phyloP scores from a whole-genome alignment of 306 rosid genomes.

The Prunus mume region DNA sequence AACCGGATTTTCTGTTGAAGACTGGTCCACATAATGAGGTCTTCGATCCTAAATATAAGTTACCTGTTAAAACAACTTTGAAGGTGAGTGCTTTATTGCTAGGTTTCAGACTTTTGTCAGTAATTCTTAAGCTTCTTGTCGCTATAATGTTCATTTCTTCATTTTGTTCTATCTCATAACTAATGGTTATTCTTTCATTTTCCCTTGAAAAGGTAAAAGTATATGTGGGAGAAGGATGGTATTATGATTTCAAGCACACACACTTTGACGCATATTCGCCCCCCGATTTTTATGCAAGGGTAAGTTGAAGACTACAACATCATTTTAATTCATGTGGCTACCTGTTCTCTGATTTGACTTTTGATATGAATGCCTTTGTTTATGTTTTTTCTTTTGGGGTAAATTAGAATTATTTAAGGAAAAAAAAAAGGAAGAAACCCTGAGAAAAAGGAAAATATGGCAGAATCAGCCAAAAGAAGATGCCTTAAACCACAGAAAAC shows the following conservation, averaged over 20 bases:
- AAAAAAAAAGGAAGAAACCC: background rate
- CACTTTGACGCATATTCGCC: constrained; percentile 94
- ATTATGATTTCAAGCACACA: constrained; percentile 67
- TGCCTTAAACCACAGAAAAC: too few relatives aligned
- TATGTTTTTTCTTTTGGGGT: background rate
- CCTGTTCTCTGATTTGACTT: background rate
- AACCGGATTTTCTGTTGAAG: constrained; percentile 72
- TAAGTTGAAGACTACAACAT: constrained; percentile 36
- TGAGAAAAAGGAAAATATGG: too few relatives aligned
- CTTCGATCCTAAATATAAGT: constrained; percentile 64
- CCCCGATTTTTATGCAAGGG: constrained; percentile 95
- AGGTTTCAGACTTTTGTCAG: constrained; percentile 1
- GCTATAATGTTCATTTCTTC: background rate
- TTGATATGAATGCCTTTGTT: background rate
- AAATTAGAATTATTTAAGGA: too few relatives aligned
- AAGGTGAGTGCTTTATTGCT: constrained; percentile 48
- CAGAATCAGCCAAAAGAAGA: too few relatives aligned
- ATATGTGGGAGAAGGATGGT: constrained; percentile 99
- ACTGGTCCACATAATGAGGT: constrained; percentile 50
- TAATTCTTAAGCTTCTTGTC: constrained; percentile 1
- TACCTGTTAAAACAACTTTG: constrained; percentile 63
- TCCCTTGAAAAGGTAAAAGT: constrained; percentile 64
- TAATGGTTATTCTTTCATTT: constrained; percentile 16
- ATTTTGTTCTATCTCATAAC: constrained; percentile 16
- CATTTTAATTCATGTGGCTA: constrained; percentile 4